These are phyloP conservation scores for Aciculoconidium aculeatum DNA, from an alignment of 805 yeast genomes.

Conservation along the genomic window DNA sequence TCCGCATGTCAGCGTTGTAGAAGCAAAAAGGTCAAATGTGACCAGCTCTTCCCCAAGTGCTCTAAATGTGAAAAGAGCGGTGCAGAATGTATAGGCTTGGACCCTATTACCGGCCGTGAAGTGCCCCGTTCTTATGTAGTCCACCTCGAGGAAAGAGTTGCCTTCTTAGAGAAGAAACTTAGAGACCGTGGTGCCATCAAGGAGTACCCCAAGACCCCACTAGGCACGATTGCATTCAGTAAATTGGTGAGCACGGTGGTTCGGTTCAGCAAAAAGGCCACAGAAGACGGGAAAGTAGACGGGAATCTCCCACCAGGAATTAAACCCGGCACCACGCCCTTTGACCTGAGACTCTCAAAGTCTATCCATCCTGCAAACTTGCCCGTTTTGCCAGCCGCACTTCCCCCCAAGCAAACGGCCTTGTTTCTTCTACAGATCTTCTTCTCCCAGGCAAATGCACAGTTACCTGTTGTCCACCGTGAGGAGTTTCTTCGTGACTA, in stretches of 20 bases:
- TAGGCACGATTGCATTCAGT: constrained; percentile 49
- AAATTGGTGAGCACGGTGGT: constrained; percentile 73
- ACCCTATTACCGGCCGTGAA: constrained; percentile 84
- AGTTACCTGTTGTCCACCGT: constrained; percentile 77
- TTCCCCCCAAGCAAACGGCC: constrained; percentile 72
- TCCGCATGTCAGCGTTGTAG: constrained; percentile 86
- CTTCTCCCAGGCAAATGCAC: constrained; percentile 78
- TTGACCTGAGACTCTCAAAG: too few relatives aligned
- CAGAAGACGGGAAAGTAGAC: too few relatives aligned
- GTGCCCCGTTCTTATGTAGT: constrained; percentile 76
- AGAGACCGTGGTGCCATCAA: constrained; percentile 29
- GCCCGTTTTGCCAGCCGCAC: constrained; percentile 45
- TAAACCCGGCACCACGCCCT: too few relatives aligned
- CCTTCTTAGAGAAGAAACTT: constrained; percentile 48
- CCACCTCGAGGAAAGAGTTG: constrained; percentile 62
- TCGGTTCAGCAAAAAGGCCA: constrained; percentile 48
- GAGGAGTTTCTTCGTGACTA: constrained; percentile 62
- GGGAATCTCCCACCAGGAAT: too few relatives aligned
- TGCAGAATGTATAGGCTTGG: constrained; percentile 75
- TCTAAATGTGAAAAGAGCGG: constrained; percentile 57
- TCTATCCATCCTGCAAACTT: too few relatives aligned
- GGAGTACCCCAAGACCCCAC: background rate
- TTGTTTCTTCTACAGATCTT: constrained; percentile 56
- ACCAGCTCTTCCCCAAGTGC: constrained; percentile 63
- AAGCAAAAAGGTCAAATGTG: constrained; percentile 58